Evolutionary conservation across 305 asterid species (phyloP).

Genomic region (Petunia hybrid): DNA sequence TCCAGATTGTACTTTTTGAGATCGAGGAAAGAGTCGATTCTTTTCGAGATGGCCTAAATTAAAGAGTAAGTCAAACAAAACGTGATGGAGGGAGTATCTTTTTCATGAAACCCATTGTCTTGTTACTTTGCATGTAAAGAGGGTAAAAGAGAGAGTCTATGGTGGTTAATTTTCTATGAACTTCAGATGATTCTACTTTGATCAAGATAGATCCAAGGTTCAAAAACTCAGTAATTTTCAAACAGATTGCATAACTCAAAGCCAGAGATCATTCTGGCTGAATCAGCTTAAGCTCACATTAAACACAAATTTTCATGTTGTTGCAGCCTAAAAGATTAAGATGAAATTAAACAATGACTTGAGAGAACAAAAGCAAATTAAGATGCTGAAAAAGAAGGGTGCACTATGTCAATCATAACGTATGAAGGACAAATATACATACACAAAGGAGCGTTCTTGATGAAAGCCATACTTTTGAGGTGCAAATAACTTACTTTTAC

Average conservation of each 20-base stretch:
- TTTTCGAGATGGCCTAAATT: neutral
- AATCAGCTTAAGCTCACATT: slow-evolving; percentile 13
- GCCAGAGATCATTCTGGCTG: slow-evolving; percentile 15
- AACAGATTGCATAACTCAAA: neutral
- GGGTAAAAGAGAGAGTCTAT: neutral
- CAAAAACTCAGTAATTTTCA: slow-evolving; percentile 14
- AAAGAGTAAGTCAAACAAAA: slow-evolving; percentile 8
- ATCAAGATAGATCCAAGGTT: neutral
- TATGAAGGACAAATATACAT: slow-evolving; percentile 7
- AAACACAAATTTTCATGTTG: neutral
- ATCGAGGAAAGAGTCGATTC: neutral
- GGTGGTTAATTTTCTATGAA: neutral
- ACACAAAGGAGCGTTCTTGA: neutral
- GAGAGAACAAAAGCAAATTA: slow-evolving; percentile 3
- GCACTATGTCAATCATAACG: neutral
- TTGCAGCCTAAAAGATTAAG: neutral
- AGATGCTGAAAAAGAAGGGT: slow-evolving; percentile 2
- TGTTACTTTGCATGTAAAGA: neutral
- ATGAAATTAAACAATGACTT: neutral
- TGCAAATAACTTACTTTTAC: slow-evolving; percentile 53
- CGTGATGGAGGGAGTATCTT: neutral
- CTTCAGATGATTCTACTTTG: slow-evolving; percentile 1
- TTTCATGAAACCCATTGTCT: neutral
- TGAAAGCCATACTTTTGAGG: neutral
- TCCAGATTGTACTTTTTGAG: slow-evolving; percentile 1